These are phyloP conservation scores for Tulasnella sp. DNA, from an alignment of 768 basidiomycete genomes.

Conservation along the genomic window DNA sequence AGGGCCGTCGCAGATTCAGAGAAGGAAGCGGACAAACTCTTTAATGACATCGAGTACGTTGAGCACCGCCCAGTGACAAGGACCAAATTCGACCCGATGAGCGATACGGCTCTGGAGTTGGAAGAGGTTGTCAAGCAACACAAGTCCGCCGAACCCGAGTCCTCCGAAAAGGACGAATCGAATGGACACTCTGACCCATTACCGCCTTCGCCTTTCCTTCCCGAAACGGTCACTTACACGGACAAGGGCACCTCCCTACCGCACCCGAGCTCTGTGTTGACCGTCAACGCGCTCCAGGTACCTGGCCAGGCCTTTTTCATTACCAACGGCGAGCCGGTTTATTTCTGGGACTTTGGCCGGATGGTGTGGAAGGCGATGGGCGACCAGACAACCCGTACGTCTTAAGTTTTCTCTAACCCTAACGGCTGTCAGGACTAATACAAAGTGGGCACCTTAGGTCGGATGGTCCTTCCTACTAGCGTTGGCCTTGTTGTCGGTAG, in stretches of 20 bases:
- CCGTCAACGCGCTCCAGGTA: conserved; percentile 57
- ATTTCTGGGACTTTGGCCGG: conserved; percentile 94
- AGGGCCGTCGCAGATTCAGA: conserved; percentile 57
- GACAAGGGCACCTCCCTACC: conserved; percentile 33
- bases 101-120: conserved; percentile 58
- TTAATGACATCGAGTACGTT: conserved; percentile 52
- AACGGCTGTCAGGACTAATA: conserved; percentile 38
- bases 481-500: conserved; percentile 74
- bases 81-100: conserved; percentile 81
- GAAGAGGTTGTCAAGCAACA: conserved; percentile 47
- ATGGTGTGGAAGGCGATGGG: conserved; percentile 72
- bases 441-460: conserved; percentile 36
- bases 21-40: conserved; percentile 59
- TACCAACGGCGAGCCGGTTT: conserved; percentile 93
- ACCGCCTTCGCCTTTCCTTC: conserved; percentile 32
- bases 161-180: not conserved
- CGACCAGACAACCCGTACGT: conserved; percentile 39
- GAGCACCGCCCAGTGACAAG: conserved; percentile 61
- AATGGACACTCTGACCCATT: conserved; percentile 27
- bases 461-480: conserved; percentile 57
- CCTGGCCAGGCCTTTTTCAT: conserved; percentile 96
- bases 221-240: conserved; percentile 44
- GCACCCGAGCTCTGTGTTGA: conserved; percentile 33
- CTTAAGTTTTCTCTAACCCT: conserved; percentile 54
- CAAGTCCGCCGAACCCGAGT: conserved; percentile 45